Conservation (phyloP, 2,329 filamentous ascomycete species). For the Sclerotinia glacialis region DNA sequence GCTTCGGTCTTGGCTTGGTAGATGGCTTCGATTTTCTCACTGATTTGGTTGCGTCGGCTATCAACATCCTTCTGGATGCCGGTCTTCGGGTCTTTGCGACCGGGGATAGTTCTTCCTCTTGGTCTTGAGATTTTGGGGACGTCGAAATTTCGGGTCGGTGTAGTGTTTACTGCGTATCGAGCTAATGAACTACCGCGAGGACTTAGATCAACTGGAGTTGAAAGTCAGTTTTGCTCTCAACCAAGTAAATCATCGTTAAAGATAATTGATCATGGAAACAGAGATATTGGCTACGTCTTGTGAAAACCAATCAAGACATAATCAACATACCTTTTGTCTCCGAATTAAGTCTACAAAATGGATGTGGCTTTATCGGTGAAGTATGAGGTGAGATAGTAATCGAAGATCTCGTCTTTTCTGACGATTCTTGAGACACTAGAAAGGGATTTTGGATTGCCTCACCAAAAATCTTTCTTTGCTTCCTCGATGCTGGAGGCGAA, state of each 20-base stretch:
- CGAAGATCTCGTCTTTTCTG: conserved; percentile 1
- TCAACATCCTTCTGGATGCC: conserved; percentile 9
- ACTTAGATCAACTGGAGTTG: not conserved
- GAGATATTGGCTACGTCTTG: too few relatives aligned
- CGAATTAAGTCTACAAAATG: not conserved
- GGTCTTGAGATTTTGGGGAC: not conserved
- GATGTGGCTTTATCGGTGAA: conserved; percentile 3
- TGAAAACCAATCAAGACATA: too few relatives aligned
- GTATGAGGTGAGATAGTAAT: conserved; percentile 15
- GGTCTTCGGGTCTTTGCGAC: not conserved
- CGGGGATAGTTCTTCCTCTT: conserved; percentile 13
- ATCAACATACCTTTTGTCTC: conserved; percentile 2
- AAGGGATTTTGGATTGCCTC: conserved; percentile 22
- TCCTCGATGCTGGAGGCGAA: conserved; percentile 8
- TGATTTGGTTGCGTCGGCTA: conserved; percentile 21
- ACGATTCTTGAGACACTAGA: not conserved
- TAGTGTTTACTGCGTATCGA: conserved; percentile 16
- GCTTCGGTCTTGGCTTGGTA: conserved; percentile 31
- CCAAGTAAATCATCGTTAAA: not conserved
- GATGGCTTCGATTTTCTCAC: conserved; percentile 32
- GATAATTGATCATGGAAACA: not conserved
- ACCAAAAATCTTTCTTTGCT: conserved; percentile 21
- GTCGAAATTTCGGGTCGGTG: conserved; percentile 7
- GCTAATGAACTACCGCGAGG: conserved; percentile 10
- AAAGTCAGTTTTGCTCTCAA: not conserved